These are phyloP conservation scores for Protomyces gravidus DNA, from an alignment of 1,139 yeast genomes.

Conservation along the genomic window DNA sequence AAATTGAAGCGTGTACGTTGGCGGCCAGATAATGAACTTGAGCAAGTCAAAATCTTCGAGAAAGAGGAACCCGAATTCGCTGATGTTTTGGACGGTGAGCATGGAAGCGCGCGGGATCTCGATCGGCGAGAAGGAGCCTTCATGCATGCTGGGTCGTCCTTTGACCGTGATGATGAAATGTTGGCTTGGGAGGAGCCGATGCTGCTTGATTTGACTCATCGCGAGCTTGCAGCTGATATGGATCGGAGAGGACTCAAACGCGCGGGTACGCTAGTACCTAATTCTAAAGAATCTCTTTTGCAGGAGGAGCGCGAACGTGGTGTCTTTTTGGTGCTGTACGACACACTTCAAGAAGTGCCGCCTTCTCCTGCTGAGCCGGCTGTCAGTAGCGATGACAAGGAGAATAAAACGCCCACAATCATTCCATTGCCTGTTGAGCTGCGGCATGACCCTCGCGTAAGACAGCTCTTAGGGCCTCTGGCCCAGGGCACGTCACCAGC, in stretches of 20 bases:
- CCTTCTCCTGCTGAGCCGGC: conserved; percentile 18
- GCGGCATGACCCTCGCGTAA: conserved; percentile 11
- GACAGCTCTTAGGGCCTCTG: conserved; percentile 8
- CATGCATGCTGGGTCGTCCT: conserved; percentile 37
- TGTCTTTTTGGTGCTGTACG: not conserved
- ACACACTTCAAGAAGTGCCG: conserved; percentile 5
- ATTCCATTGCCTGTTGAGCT: conserved; percentile 26
- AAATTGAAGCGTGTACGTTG: conserved; percentile 40
- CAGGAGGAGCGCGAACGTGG: conserved; percentile 3
- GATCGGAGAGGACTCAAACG: conserved; percentile 14
- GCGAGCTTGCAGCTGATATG: not conserved
- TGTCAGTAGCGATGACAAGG: not conserved
- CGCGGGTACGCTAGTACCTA: conserved; percentile 9
- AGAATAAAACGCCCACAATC: not conserved
- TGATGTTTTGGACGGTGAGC: conserved; percentile 44
- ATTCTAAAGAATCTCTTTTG: not conserved
- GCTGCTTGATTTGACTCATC: conserved; percentile 1
- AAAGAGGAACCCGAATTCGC: conserved; percentile 34
- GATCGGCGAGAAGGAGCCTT: conserved; percentile 39
- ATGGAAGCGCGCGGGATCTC: conserved; percentile 36
- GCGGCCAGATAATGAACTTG: conserved; percentile 43
- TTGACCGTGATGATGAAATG: conserved; percentile 37
- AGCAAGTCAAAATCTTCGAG: conserved; percentile 46
- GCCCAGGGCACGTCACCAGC: not conserved
- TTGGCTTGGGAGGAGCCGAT: conserved; percentile 30